These are phyloP conservation scores for Suillus luteus DNA, from an alignment of 768 basidiomycete genomes.

Conservation along the genomic window DNA sequence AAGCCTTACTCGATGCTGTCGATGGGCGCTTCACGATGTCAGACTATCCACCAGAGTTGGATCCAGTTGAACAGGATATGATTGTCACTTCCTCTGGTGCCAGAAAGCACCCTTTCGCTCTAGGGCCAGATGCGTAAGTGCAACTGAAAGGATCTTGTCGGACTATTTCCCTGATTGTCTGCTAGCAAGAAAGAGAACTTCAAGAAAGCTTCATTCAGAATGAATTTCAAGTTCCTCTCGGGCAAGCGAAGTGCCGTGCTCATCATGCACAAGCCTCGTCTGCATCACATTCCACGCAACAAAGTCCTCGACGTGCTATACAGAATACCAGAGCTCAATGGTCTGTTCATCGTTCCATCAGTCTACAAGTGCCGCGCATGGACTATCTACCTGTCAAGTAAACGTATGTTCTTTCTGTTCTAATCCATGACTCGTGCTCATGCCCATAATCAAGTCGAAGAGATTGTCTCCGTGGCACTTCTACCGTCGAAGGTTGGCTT, in stretches of 20 bases:
- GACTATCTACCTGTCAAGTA: constrained; percentile 36
- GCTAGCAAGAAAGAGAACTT: constrained; percentile 25
- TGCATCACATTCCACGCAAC: constrained; percentile 19
- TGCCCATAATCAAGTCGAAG: constrained; percentile 20
- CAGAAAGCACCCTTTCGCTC: constrained; percentile 7
- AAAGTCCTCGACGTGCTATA: constrained; percentile 30
- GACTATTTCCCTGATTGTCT: not conserved
- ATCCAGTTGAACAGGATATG: constrained; percentile 23
- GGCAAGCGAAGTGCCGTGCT: constrained; percentile 35
- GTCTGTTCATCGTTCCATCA: constrained; percentile 36
- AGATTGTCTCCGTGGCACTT: constrained; percentile 30
- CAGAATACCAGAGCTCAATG: constrained; percentile 25
- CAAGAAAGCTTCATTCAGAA: constrained; percentile 33
- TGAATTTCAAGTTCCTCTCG: constrained; percentile 34
- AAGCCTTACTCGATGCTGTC: constrained; percentile 19
- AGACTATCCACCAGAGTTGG: constrained; percentile 20
- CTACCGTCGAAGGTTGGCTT: constrained; percentile 13
- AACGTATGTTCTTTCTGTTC: constrained; percentile 14
- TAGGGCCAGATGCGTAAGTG: constrained; percentile 27
- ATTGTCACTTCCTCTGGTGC: constrained; percentile 30
- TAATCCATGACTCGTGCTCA: constrained; percentile 8
- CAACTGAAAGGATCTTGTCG: not conserved
- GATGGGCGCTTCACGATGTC: constrained; percentile 9
- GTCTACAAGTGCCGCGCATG: constrained; percentile 35
- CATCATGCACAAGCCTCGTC: constrained; percentile 34